Conservation (phyloP, 352 stramenopile species). For the Phytophthora boehmeriae region DNA sequence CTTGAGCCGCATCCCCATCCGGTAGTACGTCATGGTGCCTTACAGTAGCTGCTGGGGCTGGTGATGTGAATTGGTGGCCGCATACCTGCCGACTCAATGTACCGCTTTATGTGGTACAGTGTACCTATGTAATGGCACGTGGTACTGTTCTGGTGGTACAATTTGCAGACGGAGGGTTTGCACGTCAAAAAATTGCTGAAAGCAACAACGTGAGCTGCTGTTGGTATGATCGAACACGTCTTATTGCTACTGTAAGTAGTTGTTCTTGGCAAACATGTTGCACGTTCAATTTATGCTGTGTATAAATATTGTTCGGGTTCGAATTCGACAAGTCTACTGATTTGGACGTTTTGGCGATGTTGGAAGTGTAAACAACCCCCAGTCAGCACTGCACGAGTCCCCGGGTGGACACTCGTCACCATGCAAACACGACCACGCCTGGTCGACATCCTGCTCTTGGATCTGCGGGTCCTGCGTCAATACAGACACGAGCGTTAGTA, state of each 20-base stretch:
- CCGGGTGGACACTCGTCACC: slow-evolving; percentile 35
- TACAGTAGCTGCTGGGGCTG: slow-evolving; percentile 14
- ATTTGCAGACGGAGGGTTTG: too few relatives aligned
- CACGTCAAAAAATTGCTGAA: slow-evolving; percentile 19
- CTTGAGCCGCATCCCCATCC: slow-evolving; percentile 60
- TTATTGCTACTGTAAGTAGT: neutral
- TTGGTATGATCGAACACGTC: too few relatives aligned
- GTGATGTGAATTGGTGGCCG: slow-evolving; percentile 23
- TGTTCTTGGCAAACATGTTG: neutral
- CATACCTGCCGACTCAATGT: slow-evolving; percentile 6
- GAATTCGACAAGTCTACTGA: slow-evolving; percentile 10
- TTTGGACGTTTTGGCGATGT: slow-evolving; percentile 31
- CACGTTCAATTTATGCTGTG: neutral
- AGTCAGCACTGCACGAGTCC: slow-evolving; percentile 52
- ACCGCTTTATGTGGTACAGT: slow-evolving; percentile 2
- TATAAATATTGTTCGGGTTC: slow-evolving; percentile 38
- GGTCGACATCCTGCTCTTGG: slow-evolving; percentile 22
- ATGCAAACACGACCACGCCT: slow-evolving; percentile 40
- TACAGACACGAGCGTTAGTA: slow-evolving; percentile 14
- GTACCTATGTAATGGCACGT: too few relatives aligned
- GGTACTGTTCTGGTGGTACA: too few relatives aligned
- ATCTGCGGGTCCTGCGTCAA: slow-evolving; percentile 23
- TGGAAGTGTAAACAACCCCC: slow-evolving; percentile 69
- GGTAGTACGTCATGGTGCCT: slow-evolving; percentile 71
- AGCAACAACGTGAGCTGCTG: too few relatives aligned